Conservation (phyloP, 192 early-diverging fungal species). For the Coemansia sp. region DNA sequence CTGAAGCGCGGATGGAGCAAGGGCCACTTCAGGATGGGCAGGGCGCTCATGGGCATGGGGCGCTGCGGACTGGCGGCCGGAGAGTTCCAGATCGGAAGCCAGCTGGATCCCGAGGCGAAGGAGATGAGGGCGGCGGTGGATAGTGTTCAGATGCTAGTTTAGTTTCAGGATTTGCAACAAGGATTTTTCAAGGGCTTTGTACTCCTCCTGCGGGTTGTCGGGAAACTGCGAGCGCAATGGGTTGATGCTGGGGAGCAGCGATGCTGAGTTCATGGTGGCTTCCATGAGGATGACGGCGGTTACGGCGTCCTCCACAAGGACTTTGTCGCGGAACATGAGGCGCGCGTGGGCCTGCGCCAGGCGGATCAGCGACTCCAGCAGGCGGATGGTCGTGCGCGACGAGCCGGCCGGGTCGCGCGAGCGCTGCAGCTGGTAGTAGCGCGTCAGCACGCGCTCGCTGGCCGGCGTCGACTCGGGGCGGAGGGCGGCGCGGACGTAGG, state of each 20-base stretch:
- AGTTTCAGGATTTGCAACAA: constrained; percentile 55
- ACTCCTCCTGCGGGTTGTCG: constrained; percentile 55
- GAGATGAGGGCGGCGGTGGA: constrained; percentile 76
- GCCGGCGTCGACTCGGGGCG: constrained; percentile 60
- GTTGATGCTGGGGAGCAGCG: constrained; percentile 45
- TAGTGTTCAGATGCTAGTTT: constrained; percentile 53
- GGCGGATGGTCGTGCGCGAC: constrained; percentile 69
- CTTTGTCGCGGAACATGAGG: constrained; percentile 61
- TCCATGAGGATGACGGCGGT: constrained; percentile 62
- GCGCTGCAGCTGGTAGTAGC: constrained; percentile 74
- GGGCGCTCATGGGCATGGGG: constrained; percentile 80
- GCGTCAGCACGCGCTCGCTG: constrained; percentile 60
- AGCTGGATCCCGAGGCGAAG: constrained; percentile 69
- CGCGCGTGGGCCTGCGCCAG: constrained; percentile 64
- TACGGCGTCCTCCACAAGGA: constrained; percentile 63
- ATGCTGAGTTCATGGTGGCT: constrained; percentile 58
- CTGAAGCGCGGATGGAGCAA: constrained; percentile 72
- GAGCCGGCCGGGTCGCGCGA: constrained; percentile 62
- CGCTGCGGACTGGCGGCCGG: constrained; percentile 76
- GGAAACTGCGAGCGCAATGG: constrained; percentile 60
- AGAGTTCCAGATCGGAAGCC: constrained; percentile 76
- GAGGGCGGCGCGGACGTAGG: constrained; percentile 56
- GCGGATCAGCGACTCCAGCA: constrained; percentile 65
- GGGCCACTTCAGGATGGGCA: constrained; percentile 76
- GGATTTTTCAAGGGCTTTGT: constrained; percentile 31